Conservation (phyloP, 257 asterid genomes). For the Solanum tacnaense region DNA sequence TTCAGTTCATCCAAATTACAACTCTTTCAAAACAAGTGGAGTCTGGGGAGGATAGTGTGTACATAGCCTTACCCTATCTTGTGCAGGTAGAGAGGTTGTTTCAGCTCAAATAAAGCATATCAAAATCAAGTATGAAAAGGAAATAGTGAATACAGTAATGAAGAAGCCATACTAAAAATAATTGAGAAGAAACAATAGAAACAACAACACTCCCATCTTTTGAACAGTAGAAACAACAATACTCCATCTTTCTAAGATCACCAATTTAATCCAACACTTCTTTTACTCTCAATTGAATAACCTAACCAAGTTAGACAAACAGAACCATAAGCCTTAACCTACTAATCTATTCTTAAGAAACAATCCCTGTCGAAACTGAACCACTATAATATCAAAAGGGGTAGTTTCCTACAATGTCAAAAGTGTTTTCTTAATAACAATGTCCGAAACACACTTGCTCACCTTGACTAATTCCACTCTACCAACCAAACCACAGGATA, state of each 20-base stretch:
- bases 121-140: background rate
- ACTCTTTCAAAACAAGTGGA: background rate
- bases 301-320: background rate
- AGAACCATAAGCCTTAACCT: background rate
- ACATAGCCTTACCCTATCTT: too few relatives aligned
- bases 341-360: background rate
- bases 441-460: too few relatives aligned
- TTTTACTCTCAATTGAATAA: background rate
- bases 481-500: background rate
- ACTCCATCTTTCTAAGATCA: background rate
- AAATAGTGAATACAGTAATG: background rate
- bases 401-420: background rate
- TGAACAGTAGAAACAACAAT: background rate
- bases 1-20: background rate
- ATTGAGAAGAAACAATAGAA: background rate
- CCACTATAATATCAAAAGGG: background rate
- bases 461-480: background rate
- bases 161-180: background rate
- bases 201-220: background rate
- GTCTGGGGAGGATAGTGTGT: too few relatives aligned
- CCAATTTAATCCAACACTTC: background rate
- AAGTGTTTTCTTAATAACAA: background rate
- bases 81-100: background rate
- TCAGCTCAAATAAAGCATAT: background rate
- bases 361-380: background rate